Evolutionary conservation across 1,284 basidiomycete species (phyloP), one percentile per base, ranked within the genome.

Genomic region (Irpex sp.): DNA sequence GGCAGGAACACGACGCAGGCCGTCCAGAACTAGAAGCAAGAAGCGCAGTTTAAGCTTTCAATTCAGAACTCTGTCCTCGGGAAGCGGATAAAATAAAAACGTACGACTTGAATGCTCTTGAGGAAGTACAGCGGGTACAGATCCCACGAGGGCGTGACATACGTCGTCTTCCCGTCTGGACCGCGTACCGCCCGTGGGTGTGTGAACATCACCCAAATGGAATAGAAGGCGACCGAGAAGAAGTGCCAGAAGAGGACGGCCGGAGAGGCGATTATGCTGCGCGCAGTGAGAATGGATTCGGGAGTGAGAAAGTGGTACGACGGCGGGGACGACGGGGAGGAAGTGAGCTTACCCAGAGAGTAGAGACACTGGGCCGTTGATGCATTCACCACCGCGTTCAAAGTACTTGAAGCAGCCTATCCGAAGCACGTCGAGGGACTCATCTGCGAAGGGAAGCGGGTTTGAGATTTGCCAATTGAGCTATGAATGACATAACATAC

Each of bases 381-480:
- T 77, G 71, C 94, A 94, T 70, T 94, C 88, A 0, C 97, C 97
- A 21, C 97, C 97, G 5, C 86, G 83, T 74, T 98, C 94, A 73
- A 99, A 98, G 79, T 99, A 99, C 73, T 94, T 94, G 85, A 99
- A 98, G 78, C 97, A 99, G 0, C 97, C 97, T 44, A 87, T 89
- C 65, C 94, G 85, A 11, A 99, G 86, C 0, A 97, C 88, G n/a
- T 83, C 86, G 6, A 99, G 85, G 59, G 84, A 81, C 60, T 88
- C 87, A 67, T 91, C 93, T 94, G 69, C 31, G 21, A 55, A 5
- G 3, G 5, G 34, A 57, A 15, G 37, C 57, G 59, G 71, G 64
- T 38, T 21, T 47, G 67, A 62, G 36, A 59, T 9, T 40, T 34
- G 31, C 31, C 31, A 34, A 34, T 34, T 34, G 31, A 5, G 31